Base-by-base conservation (phyloP, 2,329 filamentous ascomycete species). In the Penicillium rolfsii region DNA sequence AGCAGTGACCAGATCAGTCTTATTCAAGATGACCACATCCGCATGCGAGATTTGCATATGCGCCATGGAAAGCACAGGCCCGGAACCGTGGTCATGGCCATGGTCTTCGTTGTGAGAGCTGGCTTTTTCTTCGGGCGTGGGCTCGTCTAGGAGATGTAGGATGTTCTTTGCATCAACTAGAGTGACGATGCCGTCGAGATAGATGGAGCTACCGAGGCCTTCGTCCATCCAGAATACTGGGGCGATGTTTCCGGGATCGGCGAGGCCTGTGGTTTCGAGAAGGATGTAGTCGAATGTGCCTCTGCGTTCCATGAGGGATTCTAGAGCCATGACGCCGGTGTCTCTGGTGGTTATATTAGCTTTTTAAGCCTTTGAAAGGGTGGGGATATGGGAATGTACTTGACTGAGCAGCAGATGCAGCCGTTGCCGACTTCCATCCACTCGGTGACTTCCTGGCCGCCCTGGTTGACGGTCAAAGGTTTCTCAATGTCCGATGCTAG, bases 211-310 rank as follows among this genome's bases (percentile, higher is more conserved):
- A 7, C 93, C 94, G 2, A 99, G 84, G 0, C 93, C 95, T 67
- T 98, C 94, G 70, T 99, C 95, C 28, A 99, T 89, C 95, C 95
- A 99, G 80, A 99, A 99, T 14, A 98, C 80, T 0, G 95, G 95
- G 0, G 95, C 95, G 55, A 99, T 87, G 71, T 98, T 98, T 1
- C 95, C 95, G 0, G 95, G 95, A 72, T 99, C 94, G 4, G 95
- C 95, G 5, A 99, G 84, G 0, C 95, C 95, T 0, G 95, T 98
- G 0, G 95, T 99, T 76, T 99, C 95, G 0, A 99, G 87, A 2
- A 99, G 85, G 66, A 99, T 98, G 79, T 98, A 99, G 80, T 99
- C 95, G 73, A 99, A 99, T 4, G 89, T 89, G 53, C 94, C 94
- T 66, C 91, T 91, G 71, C 93, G 92, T 65, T 93, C 91, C 91